phyloP scores from a whole-genome alignment of 148 eudicot genomes.

The Cornus controversa region DNA sequence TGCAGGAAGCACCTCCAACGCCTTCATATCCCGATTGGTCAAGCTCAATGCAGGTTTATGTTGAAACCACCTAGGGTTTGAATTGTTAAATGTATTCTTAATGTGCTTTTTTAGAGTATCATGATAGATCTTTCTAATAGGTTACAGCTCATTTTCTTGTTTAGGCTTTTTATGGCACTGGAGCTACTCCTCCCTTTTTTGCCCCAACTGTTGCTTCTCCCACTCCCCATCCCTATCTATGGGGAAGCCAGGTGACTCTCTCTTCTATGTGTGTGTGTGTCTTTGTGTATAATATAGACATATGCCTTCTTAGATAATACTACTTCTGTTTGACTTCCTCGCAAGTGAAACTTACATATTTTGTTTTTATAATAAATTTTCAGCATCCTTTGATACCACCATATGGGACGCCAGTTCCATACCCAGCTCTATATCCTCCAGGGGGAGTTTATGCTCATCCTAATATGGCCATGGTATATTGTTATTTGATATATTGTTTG shows the following conservation, averaged over 20 bases:
- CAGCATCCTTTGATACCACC: slow-evolving; percentile 63
- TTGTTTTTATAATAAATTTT: slow-evolving; percentile 13
- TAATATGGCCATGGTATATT: slow-evolving; percentile 57
- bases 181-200: slow-evolving; percentile 67
- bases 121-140: neutral
- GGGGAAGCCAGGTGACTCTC: slow-evolving; percentile 71
- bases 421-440: slow-evolving; percentile 71
- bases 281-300: neutral
- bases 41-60: slow-evolving; percentile 76
- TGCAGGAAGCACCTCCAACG: slow-evolving; percentile 60
- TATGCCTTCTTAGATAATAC: neutral
- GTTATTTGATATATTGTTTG: neutral
- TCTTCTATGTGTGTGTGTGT: too few species aligned
- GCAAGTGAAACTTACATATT: neutral
- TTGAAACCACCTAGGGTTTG: neutral
- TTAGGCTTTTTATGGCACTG: slow-evolving; percentile 76
- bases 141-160: slow-evolving; percentile 2
- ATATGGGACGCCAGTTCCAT: slow-evolving; percentile 77
- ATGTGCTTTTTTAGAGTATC: neutral
- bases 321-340: neutral
- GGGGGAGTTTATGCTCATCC: slow-evolving; percentile 75
- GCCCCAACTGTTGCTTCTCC: slow-evolving; percentile 75
- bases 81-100: neutral
- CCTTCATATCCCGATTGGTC: slow-evolving; percentile 79
- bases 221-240: slow-evolving; percentile 77